These are phyloP conservation scores for Ophiostoma fasciatum DNA, from an alignment of 2,329 filamentous ascomycete species.

Conservation along the genomic window DNA sequence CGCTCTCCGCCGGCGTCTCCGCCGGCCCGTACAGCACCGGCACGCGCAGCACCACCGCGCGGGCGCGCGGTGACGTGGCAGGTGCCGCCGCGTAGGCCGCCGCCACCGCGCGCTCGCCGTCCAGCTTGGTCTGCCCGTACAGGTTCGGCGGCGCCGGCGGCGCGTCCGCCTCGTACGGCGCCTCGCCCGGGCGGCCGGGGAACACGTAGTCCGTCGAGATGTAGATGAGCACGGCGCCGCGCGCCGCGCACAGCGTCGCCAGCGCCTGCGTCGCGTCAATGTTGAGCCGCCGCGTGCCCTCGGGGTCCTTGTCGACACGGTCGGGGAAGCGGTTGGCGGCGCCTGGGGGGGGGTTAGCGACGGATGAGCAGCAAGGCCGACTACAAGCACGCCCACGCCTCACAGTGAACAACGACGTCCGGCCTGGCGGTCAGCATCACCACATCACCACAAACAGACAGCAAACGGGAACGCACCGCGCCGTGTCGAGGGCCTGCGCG, in stretches of 20 bases:
- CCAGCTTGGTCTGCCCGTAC: conserved; percentile 49
- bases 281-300: conserved; percentile 59
- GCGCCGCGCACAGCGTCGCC: conserved; percentile 47
- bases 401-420: conserved; percentile 68
- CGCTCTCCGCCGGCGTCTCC: conserved; percentile 57
- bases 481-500: conserved; percentile 32
- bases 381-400: no score
- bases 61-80: conserved; percentile 22
- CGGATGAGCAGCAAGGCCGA: no score
- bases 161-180: conserved; percentile 59
- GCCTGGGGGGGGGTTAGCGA: no score
- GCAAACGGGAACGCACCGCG: conserved; percentile 38
- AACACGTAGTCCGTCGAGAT: conserved; percentile 79
- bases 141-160: conserved; percentile 59
- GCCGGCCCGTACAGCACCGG: conserved; percentile 75
- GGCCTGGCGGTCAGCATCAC: no score
- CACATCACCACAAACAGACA: no score
- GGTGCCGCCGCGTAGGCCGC: conserved; percentile 34
- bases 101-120: conserved; percentile 50
- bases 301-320: conserved; percentile 66
- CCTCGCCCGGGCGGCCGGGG: conserved; percentile 58
- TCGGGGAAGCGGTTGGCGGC: conserved; percentile 83
- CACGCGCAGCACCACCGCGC: conserved; percentile 60
- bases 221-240: conserved; percentile 53
- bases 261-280: conserved; percentile 54